Conservation (phyloP, 1,139 yeast genomes). For the Blastobotrys raffinosifermentans region DNA sequence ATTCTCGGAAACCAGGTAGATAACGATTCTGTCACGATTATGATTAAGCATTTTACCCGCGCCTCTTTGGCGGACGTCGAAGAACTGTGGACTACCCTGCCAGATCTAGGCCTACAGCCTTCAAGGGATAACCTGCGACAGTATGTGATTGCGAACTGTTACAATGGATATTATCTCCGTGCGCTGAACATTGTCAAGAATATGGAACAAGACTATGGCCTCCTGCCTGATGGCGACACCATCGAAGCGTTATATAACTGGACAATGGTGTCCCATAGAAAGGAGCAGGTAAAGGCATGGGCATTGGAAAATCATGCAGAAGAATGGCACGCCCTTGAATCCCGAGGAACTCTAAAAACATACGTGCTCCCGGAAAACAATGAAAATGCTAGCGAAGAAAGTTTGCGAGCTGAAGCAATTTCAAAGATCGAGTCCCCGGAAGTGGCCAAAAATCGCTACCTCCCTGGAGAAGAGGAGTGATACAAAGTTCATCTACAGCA, state of each 20-base stretch:
- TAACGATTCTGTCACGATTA: constrained; percentile 62
- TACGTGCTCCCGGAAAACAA: constrained; percentile 25
- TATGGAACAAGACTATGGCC: constrained; percentile 46
- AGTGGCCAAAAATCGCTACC: neutral
- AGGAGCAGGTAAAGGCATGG: constrained; percentile 47
- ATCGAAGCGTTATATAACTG: constrained; percentile 56
- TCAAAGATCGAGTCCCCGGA: neutral
- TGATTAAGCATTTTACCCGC: constrained; percentile 63
- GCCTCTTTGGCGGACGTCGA: constrained; percentile 52
- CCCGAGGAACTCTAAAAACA: constrained; percentile 38
- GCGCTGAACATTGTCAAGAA: constrained; percentile 51
- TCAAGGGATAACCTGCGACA: constrained; percentile 54
- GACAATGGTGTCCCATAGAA: constrained; percentile 47
- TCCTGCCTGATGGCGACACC: constrained; percentile 46
- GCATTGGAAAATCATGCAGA: constrained; percentile 41
- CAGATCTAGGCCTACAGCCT: constrained; percentile 47
- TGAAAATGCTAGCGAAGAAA: constrained; percentile 27
- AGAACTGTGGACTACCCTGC: constrained; percentile 58
- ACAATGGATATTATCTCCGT: constrained; percentile 54
- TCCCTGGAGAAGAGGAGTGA: no score
- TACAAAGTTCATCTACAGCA: neutral
- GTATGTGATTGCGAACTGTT: constrained; percentile 67
- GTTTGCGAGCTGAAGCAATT: constrained; percentile 15
- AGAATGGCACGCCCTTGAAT: constrained; percentile 43
- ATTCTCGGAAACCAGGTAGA: constrained; percentile 49